Evolutionary conservation across 1,284 basidiomycete genomes (phyloP), one percentile per base, ranked within the genome.

Genomic region (Ustilago sp.): DNA sequence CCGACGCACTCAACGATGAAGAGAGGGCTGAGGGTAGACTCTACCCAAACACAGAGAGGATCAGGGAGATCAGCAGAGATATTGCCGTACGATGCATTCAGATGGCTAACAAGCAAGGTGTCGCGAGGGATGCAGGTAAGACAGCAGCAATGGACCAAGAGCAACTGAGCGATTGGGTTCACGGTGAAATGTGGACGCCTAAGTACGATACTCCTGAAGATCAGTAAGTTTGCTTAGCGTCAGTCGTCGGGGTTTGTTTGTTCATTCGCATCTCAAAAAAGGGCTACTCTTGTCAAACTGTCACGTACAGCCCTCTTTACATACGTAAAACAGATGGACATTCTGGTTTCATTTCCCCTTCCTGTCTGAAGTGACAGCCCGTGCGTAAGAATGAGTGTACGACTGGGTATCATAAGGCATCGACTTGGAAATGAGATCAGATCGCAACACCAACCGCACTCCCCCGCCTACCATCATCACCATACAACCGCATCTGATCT

Each of bases 1-100:
- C 93, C 4, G 88, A 92, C 78, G 90, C 93, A 5, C 89, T 96
- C 53, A 94, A 90, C 5, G 80, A 87, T 15, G 91, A 93, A 53
- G 95, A 97, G 78, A 70, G 79, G 87, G 89, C 87, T 8, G 82
- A 83, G 68, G 80, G 77, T 6, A 57, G 82, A 4, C 64, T 85
- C 23, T 84, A 84, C 66, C 84, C 84, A 28, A 76, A 74, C 59
- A 73, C 81, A 15, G 80, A 80, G 56, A 68, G 84, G 35, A 79
- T 85, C 35, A 74, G 83, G 6, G 83, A 85, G 62, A 74, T 85
- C 47, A 80, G 79, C 36, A 59, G 80, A 51, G 79, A 81, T 47
- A 75, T 85, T 19, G 81, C 84, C 9, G 67, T 72, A 7, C 63
- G 76, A 28, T 83, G 83, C 53, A 84, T 85, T 55, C 73, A 78